phyloP scores from a whole-genome alignment of 192 early-diverging fungal genomes.

The Entomortierella beljakovae region DNA sequence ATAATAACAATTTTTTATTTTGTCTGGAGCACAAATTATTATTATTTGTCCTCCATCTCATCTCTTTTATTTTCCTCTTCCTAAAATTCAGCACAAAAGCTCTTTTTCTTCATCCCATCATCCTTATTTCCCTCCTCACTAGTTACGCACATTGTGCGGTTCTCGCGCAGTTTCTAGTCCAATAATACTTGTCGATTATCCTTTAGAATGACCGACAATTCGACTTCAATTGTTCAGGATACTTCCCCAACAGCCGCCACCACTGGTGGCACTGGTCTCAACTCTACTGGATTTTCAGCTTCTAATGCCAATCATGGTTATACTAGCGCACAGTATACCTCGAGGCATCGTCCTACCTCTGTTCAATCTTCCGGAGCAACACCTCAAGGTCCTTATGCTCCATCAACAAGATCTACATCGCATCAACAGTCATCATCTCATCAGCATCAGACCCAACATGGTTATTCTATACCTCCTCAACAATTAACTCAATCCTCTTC shows the following conservation, averaged over 20 bases:
- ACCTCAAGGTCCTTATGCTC: slow-evolving; percentile 26
- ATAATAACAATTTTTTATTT: too few species aligned
- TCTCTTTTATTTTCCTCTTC: too few species aligned
- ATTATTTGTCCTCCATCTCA: too few species aligned
- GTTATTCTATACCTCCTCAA: slow-evolving; percentile 12
- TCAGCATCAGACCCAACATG: slow-evolving; percentile 19
- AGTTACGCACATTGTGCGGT: neutral
- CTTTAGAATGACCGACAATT: slow-evolving; percentile 36
- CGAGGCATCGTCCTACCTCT: slow-evolving; percentile 37
- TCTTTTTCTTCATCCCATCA: neutral
- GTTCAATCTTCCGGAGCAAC: slow-evolving; percentile 7
- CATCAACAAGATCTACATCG: slow-evolving; percentile 20
- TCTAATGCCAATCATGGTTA: slow-evolving; percentile 46
- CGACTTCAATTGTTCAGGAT: slow-evolving; percentile 25
- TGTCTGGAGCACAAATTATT: too few species aligned
- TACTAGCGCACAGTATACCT: slow-evolving; percentile 51
- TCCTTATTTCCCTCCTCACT: slow-evolving; percentile 3
- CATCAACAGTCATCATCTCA: slow-evolving; percentile 3
- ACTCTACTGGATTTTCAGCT: slow-evolving; percentile 18
- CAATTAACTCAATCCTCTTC: slow-evolving; percentile 14
- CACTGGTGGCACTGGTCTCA: neutral
- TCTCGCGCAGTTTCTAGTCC: neutral
- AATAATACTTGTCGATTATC: slow-evolving; percentile 2
- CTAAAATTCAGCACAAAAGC: too few species aligned
- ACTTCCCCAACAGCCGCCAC: slow-evolving; percentile 7